Evolutionary conservation across 2,329 filamentous ascomycete species (phyloP).

Genomic region (Lasiodiplodia gonubiensis): DNA sequence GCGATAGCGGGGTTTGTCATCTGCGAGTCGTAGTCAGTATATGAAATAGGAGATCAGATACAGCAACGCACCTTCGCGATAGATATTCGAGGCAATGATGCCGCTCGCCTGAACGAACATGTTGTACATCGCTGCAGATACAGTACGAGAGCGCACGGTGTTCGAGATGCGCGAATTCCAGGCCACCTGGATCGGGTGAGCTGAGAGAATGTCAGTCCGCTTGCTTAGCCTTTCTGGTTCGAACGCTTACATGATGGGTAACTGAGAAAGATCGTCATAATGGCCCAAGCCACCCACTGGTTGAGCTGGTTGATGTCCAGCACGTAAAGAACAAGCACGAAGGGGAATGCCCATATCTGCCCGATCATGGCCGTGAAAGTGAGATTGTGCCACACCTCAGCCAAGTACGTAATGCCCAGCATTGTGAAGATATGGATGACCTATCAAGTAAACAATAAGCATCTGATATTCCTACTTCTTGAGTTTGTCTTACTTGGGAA

Average conservation of each 20-base stretch:
- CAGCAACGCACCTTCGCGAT: constrained; percentile 30
- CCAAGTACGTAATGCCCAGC: constrained; percentile 33
- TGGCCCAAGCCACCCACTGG: constrained; percentile 51
- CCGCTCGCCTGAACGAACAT: constrained; percentile 38
- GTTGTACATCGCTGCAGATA: constrained; percentile 38
- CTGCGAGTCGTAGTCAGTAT: background rate
- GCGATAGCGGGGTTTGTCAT: constrained; percentile 35
- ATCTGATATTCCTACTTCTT: too few species aligned
- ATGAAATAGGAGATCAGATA: background rate
- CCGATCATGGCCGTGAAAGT: constrained; percentile 32
- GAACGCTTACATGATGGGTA: constrained; percentile 41
- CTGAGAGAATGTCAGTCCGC: constrained; percentile 39
- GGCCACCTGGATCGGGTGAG: constrained; percentile 54
- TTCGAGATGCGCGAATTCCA: constrained; percentile 48
- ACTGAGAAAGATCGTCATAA: constrained; percentile 51
- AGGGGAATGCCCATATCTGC: constrained; percentile 35
- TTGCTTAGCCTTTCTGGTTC: background rate
- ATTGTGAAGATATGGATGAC: constrained; percentile 33
- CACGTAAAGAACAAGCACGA: constrained; percentile 33
- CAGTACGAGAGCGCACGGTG: constrained; percentile 32
- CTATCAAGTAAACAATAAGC: background rate
- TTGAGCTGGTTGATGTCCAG: constrained; percentile 46
- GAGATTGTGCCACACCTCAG: constrained; percentile 33
- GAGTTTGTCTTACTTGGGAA: constrained; percentile 21
- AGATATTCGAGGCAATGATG: constrained; percentile 38